Percentiles rank a stretch among this genome's conserved stretches.
Conservation (phyloP, 1,139 yeast genomes). For the Blastobotrys ciferrii region DNA sequence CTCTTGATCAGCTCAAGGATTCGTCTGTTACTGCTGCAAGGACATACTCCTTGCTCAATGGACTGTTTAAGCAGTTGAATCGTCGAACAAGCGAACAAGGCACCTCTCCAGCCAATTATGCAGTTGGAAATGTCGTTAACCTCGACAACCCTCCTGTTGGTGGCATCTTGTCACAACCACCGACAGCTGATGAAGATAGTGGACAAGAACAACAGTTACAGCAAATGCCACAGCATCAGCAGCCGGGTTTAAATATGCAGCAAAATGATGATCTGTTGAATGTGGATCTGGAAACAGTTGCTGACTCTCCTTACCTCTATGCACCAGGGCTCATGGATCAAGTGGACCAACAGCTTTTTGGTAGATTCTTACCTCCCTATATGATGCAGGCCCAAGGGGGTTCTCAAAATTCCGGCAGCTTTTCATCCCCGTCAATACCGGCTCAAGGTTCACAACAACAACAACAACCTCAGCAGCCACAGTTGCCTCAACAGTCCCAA, state of each 20-base stretch:
- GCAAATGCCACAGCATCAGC: slow-evolving; percentile 19
- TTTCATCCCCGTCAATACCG: background rate
- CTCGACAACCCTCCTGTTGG: slow-evolving; percentile 6
- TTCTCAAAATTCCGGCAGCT: background rate
- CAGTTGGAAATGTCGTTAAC: slow-evolving; percentile 35
- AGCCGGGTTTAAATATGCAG: slow-evolving; percentile 3
- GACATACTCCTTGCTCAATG: slow-evolving; percentile 74
- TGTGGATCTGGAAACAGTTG: background rate
- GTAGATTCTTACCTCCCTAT: slow-evolving; percentile 78
- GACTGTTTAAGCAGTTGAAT: slow-evolving; percentile 70
- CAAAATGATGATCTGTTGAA: background rate
- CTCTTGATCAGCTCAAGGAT: slow-evolving; percentile 67
- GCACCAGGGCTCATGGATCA: slow-evolving; percentile 82
- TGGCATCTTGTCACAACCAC: slow-evolving; percentile 39
- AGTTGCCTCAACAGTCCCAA: background rate
- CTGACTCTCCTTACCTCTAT: slow-evolving; percentile 36
- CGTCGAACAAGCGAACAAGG: slow-evolving; percentile 2
- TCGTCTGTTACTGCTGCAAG: slow-evolving; percentile 76
- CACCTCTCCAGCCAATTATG: slow-evolving; percentile 7
- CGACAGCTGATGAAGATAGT: background rate
- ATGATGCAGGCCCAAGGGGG: slow-evolving; percentile 46
- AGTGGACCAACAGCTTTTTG: slow-evolving; percentile 79
- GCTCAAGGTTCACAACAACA: background rate
- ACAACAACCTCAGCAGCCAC: slow-evolving; percentile 8
- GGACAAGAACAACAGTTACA: slow-evolving; percentile 19